Conservation (phyloP, 2,329 filamentous ascomycete genomes). For the Colletotrichum ledebouriae region DNA sequence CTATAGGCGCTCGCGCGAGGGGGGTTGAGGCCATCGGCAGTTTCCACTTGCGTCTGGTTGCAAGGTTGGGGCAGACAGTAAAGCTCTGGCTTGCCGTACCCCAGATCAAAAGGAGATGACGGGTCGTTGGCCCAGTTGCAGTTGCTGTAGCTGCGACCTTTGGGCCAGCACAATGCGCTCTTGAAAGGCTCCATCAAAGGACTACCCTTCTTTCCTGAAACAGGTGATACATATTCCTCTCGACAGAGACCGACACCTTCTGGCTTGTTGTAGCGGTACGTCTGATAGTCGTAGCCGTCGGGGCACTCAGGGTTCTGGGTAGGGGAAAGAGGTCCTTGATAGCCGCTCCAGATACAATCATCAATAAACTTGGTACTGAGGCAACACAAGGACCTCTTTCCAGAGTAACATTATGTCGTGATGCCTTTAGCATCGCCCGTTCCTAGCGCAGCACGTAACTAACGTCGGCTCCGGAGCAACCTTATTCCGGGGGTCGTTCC, state of each 20-base stretch:
- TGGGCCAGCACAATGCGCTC: slow-evolving; percentile 41
- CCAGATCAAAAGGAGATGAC: background rate
- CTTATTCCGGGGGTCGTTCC: too few species aligned
- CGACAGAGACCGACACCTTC: background rate
- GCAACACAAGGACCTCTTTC: slow-evolving; percentile 44
- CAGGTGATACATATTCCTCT: background rate
- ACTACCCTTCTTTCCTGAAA: background rate
- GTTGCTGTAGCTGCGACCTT: slow-evolving; percentile 21
- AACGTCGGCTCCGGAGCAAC: too few species aligned
- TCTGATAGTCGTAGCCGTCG: background rate
- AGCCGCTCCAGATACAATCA: slow-evolving; percentile 46
- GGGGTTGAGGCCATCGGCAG: slow-evolving; percentile 31
- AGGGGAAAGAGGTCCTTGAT: slow-evolving; percentile 36
- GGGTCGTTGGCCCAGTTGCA: slow-evolving; percentile 40
- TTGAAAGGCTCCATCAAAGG: slow-evolving; percentile 37
- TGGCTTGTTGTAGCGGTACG: background rate
- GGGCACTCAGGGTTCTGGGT: background rate
- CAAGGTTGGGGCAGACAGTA: slow-evolving; percentile 20
- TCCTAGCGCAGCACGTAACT: too few species aligned
- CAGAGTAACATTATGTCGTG: slow-evolving; percentile 40
- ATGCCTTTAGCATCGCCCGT: too few species aligned
- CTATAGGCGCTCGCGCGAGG: slow-evolving; percentile 32
- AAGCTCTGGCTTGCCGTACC: background rate
- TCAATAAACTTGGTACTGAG: slow-evolving; percentile 44
- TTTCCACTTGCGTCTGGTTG: slow-evolving; percentile 25